Percentiles rank a stretch among this genome's conserved stretches.
phyloP scores from a whole-genome alignment of 2,329 filamentous ascomycete genomes.

The Curvularia sp. region DNA sequence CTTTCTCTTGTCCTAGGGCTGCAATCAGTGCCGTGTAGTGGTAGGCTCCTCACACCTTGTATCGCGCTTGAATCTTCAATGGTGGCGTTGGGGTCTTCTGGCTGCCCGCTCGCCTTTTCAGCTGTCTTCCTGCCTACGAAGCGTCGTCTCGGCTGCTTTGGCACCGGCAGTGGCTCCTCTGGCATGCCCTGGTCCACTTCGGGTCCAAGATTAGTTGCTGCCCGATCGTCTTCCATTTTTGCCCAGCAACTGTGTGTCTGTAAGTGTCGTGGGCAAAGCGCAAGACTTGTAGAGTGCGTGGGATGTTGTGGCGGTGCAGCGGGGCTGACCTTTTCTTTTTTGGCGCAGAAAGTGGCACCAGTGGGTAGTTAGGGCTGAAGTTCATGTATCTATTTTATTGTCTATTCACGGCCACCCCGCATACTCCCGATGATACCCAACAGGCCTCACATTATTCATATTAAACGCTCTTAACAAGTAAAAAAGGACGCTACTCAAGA shows the following conservation, averaged over 20 bases:
- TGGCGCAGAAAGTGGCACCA: not conserved
- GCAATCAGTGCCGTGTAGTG: not conserved
- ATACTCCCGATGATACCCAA: not conserved
- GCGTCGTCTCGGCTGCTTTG: conserved; percentile 83
- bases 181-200: conserved; percentile 69
- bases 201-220: conserved; percentile 72
- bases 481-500: not conserved
- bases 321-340: conserved; percentile 19
- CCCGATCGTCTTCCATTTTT: conserved; percentile 78
- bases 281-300: conserved; percentile 18
- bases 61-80: conserved; percentile 70
- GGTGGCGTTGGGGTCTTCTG: conserved; percentile 50
- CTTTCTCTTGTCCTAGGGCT: not conserved
- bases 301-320: conserved; percentile 18
- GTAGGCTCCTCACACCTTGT: conserved; percentile 63
- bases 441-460: not conserved
- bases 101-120: conserved; percentile 62
- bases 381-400: not conserved
- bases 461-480: not conserved
- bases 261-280: conserved; percentile 21
- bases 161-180: conserved; percentile 56
- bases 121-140: conserved; percentile 85
- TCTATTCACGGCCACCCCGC: not conserved
- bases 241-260: conserved; percentile 5
- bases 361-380: conserved; percentile 20